Evolutionary conservation across 306 rosid species (phyloP), one percentile per base, ranked within the genome.

Genomic region (Abrus pulchellus): DNA sequence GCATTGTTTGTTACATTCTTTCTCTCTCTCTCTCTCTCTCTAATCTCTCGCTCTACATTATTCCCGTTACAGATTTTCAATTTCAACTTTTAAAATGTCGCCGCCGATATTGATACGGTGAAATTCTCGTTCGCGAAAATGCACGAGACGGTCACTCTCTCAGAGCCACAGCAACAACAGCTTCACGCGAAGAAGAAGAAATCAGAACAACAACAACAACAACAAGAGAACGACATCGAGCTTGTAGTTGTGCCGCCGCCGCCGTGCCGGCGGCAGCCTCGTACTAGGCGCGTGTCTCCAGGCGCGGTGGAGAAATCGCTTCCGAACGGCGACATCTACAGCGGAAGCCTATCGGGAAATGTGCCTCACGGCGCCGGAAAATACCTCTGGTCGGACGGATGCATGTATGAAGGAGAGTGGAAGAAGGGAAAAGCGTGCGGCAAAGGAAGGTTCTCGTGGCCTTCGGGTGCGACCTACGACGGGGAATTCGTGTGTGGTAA

Each of bases 391-490:
- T 81, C 84, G 0, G 87, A 88, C 50, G 91, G 91, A 3, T 85
- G 91, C 76, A 85, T 85, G 84, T 88, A 85, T 68, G 83, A 85
- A 62, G 89, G 91, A 0, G 91, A 85, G 7, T 85, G 91, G 91
- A 74, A 72, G 59, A 71, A 57, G 27, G 91, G 89, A 0, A 88
- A 85, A 6, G 80, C 87, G 6, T 68, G 72, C 29, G 89, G 89
- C 1, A 85, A 70, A 14, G 91, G 91, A 0, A 72, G 64, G 55
- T 80, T 88, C 68, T 85, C 86, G 1, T 88, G 89, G 91, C 91
- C 91, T 0, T 88, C 89, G 1, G 87, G 91, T 4, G 89, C 86
- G 0, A 83, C 89, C 67, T 83, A 83, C 68, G 87, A 88, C 44
- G 86, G 91, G 1, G 87, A 88, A 32, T 85, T 88, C 75, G 76